phyloP scores from a whole-genome alignment of 257 asterid genomes.

The Solanum neorickii region DNA sequence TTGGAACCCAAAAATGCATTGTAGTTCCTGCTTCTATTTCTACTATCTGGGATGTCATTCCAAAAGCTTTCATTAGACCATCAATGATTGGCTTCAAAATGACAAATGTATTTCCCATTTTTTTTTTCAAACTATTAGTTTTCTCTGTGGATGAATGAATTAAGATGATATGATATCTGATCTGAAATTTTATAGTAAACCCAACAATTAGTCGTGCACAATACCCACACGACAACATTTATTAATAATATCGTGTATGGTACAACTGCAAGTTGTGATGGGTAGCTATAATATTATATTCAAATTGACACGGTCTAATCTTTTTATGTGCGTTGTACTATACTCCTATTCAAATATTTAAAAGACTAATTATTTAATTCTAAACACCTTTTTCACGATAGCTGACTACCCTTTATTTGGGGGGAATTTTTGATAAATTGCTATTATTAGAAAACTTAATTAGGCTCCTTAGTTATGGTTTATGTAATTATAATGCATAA shows the following conservation, averaged over 20 bases:
- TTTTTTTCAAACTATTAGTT: not conserved
- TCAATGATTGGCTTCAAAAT: not conserved
- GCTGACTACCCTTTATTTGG: too few relatives aligned
- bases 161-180: not conserved
- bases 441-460: too few relatives aligned
- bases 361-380: too few relatives aligned
- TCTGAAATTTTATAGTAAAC: not conserved
- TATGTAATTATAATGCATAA: too few relatives aligned
- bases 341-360: too few relatives aligned
- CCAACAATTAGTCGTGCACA: not conserved
- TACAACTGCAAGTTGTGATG: not conserved
- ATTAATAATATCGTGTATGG: too few relatives aligned
- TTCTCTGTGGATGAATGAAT: not conserved
- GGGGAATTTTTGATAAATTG: too few relatives aligned
- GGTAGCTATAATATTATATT: not conserved
- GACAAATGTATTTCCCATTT: not conserved
- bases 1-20: constrained; percentile 15
- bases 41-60: not conserved
- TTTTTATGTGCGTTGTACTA: not conserved
- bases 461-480: too few relatives aligned
- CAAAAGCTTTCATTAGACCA: not conserved
- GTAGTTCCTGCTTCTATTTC: constrained; percentile 14
- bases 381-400: too few relatives aligned
- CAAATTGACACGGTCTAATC: not conserved
- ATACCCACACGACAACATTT: not conserved